phyloP scores from a whole-genome alignment of 2,329 filamentous ascomycete genomes.

The Penicillium sp. region DNA sequence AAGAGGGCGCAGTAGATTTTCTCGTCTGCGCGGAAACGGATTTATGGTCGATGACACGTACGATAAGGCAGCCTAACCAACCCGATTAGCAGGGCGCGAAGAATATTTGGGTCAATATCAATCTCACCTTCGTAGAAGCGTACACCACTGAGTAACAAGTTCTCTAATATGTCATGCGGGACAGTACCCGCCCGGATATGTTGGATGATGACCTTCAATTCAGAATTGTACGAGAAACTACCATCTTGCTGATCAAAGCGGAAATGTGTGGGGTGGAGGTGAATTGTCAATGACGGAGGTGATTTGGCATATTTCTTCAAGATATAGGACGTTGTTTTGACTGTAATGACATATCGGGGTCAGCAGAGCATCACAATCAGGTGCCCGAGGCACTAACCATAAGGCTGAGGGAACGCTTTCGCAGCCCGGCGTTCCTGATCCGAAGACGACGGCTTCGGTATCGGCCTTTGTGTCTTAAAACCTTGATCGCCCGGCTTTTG shows the following conservation, averaged over 20 bases:
- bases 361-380: conserved; percentile 23
- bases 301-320: conserved; percentile 76
- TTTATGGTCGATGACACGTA: conserved; percentile 90
- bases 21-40: conserved; percentile 65
- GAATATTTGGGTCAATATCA: neutral
- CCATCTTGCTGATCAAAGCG: conserved; percentile 93
- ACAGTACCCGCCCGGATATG: conserved; percentile 78
- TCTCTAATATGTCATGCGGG: conserved; percentile 85
- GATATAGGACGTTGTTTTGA: conserved; percentile 76
- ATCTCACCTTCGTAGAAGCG: conserved; percentile 80
- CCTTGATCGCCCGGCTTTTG: conserved; percentile 44
- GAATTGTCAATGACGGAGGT: conserved; percentile 82
- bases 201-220: conserved; percentile 81
- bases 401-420: conserved; percentile 51
- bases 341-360: conserved; percentile 48
- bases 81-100: conserved; percentile 10
- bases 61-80: conserved; percentile 75
- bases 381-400: conserved; percentile 41
- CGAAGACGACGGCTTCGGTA: conserved; percentile 36
- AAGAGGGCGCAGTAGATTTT: conserved; percentile 57
- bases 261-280: conserved; percentile 84
- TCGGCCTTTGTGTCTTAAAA: conserved; percentile 38
- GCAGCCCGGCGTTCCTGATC: conserved; percentile 39
- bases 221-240: conserved; percentile 88
- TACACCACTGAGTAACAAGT: conserved; percentile 73